These are phyloP conservation scores for Dryas drummondii DNA, from an alignment of 306 rosid genomes.

Conservation along the genomic window DNA sequence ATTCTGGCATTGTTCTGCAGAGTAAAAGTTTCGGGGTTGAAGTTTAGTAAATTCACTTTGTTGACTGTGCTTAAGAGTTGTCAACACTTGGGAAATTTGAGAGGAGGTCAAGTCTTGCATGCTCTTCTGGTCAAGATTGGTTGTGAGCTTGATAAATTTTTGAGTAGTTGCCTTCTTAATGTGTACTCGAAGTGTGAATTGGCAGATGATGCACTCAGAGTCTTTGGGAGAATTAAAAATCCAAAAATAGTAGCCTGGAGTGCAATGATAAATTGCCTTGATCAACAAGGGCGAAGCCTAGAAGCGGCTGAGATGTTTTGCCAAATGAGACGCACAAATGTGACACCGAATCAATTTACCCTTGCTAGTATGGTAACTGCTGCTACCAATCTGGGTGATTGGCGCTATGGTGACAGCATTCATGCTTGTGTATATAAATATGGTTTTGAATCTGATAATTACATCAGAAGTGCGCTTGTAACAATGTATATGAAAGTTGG, in stretches of 20 bases:
- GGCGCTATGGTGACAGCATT: slow-evolving; percentile 25
- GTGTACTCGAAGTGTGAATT: slow-evolving; percentile 35
- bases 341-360: slow-evolving; percentile 18
- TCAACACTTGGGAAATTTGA: slow-evolving; percentile 19
- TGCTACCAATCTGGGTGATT: slow-evolving; percentile 18
- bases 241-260: slow-evolving; percentile 39
- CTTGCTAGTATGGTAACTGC: slow-evolving; percentile 23
- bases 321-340: slow-evolving; percentile 19
- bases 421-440: slow-evolving; percentile 28
- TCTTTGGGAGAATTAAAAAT: slow-evolving; percentile 20
- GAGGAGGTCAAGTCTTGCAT: slow-evolving; percentile 34
- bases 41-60: slow-evolving; percentile 22
- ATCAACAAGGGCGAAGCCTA: slow-evolving; percentile 35
- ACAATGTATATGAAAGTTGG: slow-evolving; percentile 31
- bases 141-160: slow-evolving; percentile 27
- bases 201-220: slow-evolving; percentile 32
- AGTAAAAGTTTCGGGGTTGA: slow-evolving; percentile 19
- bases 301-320: slow-evolving; percentile 25
- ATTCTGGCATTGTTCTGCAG: slow-evolving; percentile 21
- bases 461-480: slow-evolving; percentile 17
- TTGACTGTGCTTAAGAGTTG: slow-evolving; percentile 30
- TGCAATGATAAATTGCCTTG: slow-evolving; percentile 38
- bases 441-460: slow-evolving; percentile 19
- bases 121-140: slow-evolving; percentile 26
- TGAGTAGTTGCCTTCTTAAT: slow-evolving; percentile 32